Evolutionary conservation across 192 early-diverging fungal genomes (phyloP), one percentile per base, ranked within the genome.

Genomic region (Funneliformis mosseae): DNA sequence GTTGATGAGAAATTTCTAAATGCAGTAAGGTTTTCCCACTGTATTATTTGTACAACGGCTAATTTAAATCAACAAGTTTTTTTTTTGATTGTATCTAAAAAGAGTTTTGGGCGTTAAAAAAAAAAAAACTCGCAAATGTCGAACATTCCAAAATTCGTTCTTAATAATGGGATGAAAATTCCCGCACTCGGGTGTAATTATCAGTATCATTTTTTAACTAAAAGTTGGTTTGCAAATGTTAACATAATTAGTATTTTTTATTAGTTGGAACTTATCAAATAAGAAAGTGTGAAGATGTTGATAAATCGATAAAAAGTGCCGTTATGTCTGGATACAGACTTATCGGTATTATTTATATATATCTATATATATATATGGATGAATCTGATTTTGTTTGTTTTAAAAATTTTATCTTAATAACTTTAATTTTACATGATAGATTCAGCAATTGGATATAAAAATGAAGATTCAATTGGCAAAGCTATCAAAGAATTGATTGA

Each of bases 401-500:
- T 27, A 45, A 10, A 50, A 21, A 25, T 46, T 12, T 43, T 48
- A 73, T 48, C 3, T 12, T 70, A 39, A 50, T 43, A 18, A 74
- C 23, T 21, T 50, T 74, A 50, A 43, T 43, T 74, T 23, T 48
- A 18, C 18, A 50, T 45, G 70, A 9, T 75, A 90, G 92, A 94
- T 77, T 90, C 93, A 9, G 93, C 93, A 9, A 84, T 88, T 11
- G 92, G 88, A 3, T 94, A 94, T 77, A 84, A 86, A 62, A 94
- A 94, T 66, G 93, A 94, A 80, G 81, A 71, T 9, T 79, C 79
- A 3, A 86, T 94, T 55, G 93, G 93, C 11, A 68, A 83, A 21
- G 83, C 86, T 27, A 48, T 92, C 8, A 81, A 87, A 59, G 71
- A 86, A 42, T 84, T 87, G 38, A 83, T 91, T 71, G 81, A 81